Base-by-base conservation (phyloP, 805 yeast species). In the Candida argentea region DNA sequence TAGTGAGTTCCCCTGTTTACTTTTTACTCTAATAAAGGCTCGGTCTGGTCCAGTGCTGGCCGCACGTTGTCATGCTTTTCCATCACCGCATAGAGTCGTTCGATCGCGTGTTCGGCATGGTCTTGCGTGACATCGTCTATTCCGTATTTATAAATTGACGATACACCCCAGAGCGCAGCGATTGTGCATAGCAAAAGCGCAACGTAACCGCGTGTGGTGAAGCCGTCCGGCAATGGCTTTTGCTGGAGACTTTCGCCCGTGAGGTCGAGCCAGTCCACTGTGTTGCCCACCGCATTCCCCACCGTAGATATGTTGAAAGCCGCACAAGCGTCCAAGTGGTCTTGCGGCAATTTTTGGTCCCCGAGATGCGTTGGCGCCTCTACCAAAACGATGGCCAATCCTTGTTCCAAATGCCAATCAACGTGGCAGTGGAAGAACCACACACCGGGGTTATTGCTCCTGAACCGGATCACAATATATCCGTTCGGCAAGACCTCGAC, bases 391-490 rank as follows among this genome's bases (percentile, higher is more conserved):
- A 79, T 61, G 5, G 87, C 87, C 30, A 81, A 62, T 16, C 93
- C 93, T 57, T 81, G 91, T 40, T 74, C 78, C 50, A 81, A 67
- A 55, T 81, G 93, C 79, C 86, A 81, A 44, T 81, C 89, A 31
- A 81, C 71, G 47, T 83, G 94, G 55, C 96, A 86, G 50, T 86
- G 96, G 75, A 86, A 81, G 36, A 80, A 72, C 95, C 95, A 87
- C 15, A 85, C 76, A 32, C 96, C 96, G 3, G 95, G 95, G 44
- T 87, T 86, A 44, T 80, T 73, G 8, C 95, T 85, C 42, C 60
- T 67, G 52, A 84, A 84, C 39, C 95, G 62, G 18, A 75, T 46
- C 11, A 77, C 86, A 28, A 76, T 51, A 48, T 74, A 70, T 2
- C 87, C 83, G 41, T 76, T 74, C 19, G 79, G 72, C 28, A 73